Conservation (phyloP, 805 yeast species). For the Scheffersomyces amazonensis region DNA sequence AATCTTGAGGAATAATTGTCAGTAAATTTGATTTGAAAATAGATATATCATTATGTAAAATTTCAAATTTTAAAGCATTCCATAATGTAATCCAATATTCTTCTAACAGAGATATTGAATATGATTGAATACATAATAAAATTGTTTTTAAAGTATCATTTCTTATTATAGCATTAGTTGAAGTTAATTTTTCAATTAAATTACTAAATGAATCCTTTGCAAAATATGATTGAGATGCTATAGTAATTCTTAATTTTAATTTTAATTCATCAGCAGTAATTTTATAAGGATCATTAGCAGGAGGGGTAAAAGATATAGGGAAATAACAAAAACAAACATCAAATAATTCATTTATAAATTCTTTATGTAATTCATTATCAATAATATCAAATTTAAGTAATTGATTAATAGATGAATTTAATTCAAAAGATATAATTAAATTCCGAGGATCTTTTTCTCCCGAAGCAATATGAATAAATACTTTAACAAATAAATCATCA, state of each 20-base stretch:
- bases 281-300: constrained; percentile 82
- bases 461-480: constrained; percentile 66
- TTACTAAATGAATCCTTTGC: constrained; percentile 76
- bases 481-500: constrained; percentile 45
- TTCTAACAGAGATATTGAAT: constrained; percentile 46
- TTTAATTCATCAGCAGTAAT: constrained; percentile 76
- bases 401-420: constrained; percentile 48
- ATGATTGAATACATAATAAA: constrained; percentile 50
- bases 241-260: constrained; percentile 53
- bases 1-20: constrained; percentile 23
- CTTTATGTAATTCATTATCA: constrained; percentile 29
- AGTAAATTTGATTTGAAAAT: constrained; percentile 23
- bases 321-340: constrained; percentile 92
- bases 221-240: constrained; percentile 58
- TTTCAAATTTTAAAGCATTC: constrained; percentile 86
- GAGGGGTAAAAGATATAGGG: constrained; percentile 94
- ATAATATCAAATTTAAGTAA: constrained; percentile 26
- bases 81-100: constrained; percentile 73
- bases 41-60: constrained; percentile 65
- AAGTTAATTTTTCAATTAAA: constrained; percentile 73
- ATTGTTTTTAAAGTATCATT: constrained; percentile 70
- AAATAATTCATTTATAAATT: constrained; percentile 65
- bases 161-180: constrained; percentile 71
- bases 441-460: constrained; percentile 97
- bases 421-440: constrained; percentile 62